phyloP scores from a whole-genome alignment of 2,329 filamentous ascomycete species.

The Onygenales sp. region DNA sequence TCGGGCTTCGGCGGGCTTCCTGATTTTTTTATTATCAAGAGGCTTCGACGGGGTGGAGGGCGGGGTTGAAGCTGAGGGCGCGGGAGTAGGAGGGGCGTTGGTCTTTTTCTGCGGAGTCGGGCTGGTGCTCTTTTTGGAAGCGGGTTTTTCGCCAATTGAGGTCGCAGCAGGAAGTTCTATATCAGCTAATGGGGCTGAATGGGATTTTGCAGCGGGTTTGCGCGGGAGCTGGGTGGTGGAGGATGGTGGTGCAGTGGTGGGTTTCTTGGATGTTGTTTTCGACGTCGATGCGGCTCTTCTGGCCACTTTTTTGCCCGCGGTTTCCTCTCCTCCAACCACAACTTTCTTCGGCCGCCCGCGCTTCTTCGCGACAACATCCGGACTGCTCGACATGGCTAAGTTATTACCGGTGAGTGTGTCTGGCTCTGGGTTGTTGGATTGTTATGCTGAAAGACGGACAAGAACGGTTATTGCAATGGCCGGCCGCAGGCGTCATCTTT shows the following conservation, averaged over 20 bases:
- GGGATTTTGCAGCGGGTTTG: not conserved
- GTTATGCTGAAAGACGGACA: too few species aligned
- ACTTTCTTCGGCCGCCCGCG: constrained; percentile 4
- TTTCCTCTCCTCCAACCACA: not conserved
- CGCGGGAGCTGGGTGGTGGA: not conserved
- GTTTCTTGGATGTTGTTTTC: not conserved
- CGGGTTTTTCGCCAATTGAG: not conserved
- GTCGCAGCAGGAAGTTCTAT: not conserved
- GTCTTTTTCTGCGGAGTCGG: not conserved
- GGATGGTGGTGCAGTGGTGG: not conserved
- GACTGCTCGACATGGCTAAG: not conserved
- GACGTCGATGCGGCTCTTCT: not conserved
- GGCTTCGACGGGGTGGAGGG: not conserved
- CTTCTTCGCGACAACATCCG: not conserved
- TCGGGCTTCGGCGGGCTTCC: not conserved
- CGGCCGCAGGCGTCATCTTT: too few species aligned
- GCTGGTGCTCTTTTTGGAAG: not conserved
- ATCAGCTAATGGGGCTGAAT: not conserved
- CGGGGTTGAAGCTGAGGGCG: not conserved
- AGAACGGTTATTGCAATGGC: too few species aligned
- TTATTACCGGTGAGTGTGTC: not conserved
- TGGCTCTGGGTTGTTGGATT: too few species aligned
- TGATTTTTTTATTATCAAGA: not conserved
- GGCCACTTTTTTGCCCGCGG: not conserved
- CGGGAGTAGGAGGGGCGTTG: not conserved